phyloP scores from a whole-genome alignment of 148 eudicot genomes.

The Nepenthes mirabilis region DNA sequence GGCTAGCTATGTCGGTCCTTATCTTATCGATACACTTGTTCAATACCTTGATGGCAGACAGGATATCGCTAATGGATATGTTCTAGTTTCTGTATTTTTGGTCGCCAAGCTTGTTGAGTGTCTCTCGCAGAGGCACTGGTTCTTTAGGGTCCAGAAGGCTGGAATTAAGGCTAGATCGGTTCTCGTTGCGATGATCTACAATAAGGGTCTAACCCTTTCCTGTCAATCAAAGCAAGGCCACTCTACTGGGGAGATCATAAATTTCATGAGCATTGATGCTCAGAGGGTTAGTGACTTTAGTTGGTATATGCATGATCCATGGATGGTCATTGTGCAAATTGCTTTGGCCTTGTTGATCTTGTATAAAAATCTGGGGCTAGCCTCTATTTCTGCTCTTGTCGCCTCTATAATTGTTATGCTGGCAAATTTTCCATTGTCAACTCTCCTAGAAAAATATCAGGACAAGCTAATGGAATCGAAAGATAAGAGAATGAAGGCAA shows the following conservation, averaged over 20 bases:
- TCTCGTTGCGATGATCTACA: slow-evolving; percentile 42
- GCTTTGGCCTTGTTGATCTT: slow-evolving; percentile 31
- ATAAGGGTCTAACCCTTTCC: slow-evolving; percentile 46
- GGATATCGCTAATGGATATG: slow-evolving; percentile 23
- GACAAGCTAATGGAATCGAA: slow-evolving; percentile 33
- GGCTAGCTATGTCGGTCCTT: slow-evolving; percentile 49
- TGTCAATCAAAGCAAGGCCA: slow-evolving; percentile 48
- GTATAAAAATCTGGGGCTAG: slow-evolving; percentile 47
- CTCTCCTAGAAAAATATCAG: slow-evolving; percentile 28
- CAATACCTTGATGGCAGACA: slow-evolving; percentile 38
- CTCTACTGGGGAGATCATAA: slow-evolving; percentile 54
- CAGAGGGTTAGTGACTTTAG: slow-evolving; percentile 35
- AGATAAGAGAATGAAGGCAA: slow-evolving; percentile 46
- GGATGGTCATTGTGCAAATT: slow-evolving; percentile 47
- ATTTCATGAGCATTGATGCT: slow-evolving; percentile 63
- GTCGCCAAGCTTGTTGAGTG: slow-evolving; percentile 45
- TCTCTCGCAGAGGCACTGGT: slow-evolving; percentile 40
- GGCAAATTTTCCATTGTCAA: slow-evolving; percentile 33
- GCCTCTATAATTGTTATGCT: slow-evolving; percentile 41
- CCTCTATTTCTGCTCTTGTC: slow-evolving; percentile 36
- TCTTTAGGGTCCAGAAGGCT: slow-evolving; percentile 31
- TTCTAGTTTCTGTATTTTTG: slow-evolving; percentile 29
- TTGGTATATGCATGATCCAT: slow-evolving; percentile 60
- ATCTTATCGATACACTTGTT: slow-evolving; percentile 43
- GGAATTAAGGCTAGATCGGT: slow-evolving; percentile 39